Evolutionary conservation across 2,329 filamentous ascomycete genomes (phyloP).

Genomic region (Penicillium occitanis): DNA sequence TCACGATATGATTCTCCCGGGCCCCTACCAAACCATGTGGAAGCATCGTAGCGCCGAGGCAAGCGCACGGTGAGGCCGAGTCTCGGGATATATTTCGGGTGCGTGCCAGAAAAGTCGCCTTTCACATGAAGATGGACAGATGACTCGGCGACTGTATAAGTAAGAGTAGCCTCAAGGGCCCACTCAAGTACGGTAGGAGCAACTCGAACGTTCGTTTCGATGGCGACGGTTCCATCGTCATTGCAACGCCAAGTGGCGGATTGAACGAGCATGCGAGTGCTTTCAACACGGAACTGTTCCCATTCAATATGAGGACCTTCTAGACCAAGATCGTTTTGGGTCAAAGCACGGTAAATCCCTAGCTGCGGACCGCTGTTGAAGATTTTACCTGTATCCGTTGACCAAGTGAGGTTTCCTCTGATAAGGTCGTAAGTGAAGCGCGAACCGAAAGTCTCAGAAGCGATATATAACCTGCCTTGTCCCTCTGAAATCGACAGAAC

Average conservation of each 20-base stretch:
- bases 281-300: constrained; percentile 26
- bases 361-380: constrained; percentile 30
- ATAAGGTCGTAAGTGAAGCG: constrained; percentile 37
- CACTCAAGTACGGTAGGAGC: constrained; percentile 28
- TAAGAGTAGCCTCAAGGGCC: constrained; percentile 24
- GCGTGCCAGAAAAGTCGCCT: constrained; percentile 33
- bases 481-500: background rate
- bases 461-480: constrained; percentile 5
- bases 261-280: background rate
- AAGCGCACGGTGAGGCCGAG: constrained; percentile 26
- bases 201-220: constrained; percentile 24
- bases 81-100: constrained; percentile 23
- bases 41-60: constrained; percentile 20
- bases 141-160: constrained; percentile 23
- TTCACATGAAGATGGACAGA: constrained; percentile 20
- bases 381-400: constrained; percentile 40
- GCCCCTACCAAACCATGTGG: constrained; percentile 29
- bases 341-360: constrained; percentile 53
- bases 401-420: constrained; percentile 10
- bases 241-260: constrained; percentile 18
- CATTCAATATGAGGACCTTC: constrained; percentile 35
- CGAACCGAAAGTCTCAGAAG: constrained; percentile 18
- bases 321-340: constrained; percentile 33
- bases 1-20: constrained; percentile 31
- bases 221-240: constrained; percentile 12